A percentile compares a stretch with the other conserved stretches of the same genome.
These are phyloP conservation scores for Cordyceps tenuipes DNA, from an alignment of 2,329 filamentous ascomycete species.

Conservation along the genomic window DNA sequence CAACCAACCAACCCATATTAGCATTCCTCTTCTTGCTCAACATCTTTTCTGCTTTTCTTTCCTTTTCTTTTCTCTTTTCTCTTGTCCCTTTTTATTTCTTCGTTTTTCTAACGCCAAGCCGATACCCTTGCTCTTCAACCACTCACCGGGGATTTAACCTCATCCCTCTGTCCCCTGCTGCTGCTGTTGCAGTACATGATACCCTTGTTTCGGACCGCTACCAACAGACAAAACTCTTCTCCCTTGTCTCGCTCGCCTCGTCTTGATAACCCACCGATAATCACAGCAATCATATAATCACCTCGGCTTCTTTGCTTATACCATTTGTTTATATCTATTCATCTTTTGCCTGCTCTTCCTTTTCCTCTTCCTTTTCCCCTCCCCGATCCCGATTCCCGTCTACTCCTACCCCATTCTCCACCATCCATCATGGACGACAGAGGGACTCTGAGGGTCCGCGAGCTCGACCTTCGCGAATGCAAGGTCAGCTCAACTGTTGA, in stretches of 20 bases:
- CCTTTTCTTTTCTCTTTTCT: background rate
- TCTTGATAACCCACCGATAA: background rate
- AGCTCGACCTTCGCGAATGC: constrained; percentile 23
- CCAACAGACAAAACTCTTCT: background rate
- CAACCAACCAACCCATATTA: background rate
- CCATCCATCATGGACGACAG: constrained; percentile 15
- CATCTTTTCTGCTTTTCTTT: background rate
- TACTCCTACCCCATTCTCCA: constrained; percentile 22
- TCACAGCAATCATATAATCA: background rate
- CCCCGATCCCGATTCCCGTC: background rate
- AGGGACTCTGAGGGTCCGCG: constrained; percentile 26
- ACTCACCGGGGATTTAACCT: background rate
- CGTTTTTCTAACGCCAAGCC: background rate
- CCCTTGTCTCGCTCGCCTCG: background rate
- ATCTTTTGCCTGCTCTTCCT: background rate
- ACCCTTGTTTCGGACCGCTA: constrained; percentile 10
- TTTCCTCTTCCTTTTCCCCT: background rate
- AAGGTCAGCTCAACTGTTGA: constrained; percentile 43
- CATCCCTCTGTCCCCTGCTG: background rate
- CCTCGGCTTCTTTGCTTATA: constrained; percentile 1
- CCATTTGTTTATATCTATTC: background rate
- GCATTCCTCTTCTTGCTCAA: background rate
- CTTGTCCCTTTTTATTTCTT: background rate
- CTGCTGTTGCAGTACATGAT: constrained; percentile 5
- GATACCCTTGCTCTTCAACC: background rate